These are phyloP conservation scores for Candida adriatica DNA, from an alignment of 805 yeast species.

Conservation along the genomic window DNA sequence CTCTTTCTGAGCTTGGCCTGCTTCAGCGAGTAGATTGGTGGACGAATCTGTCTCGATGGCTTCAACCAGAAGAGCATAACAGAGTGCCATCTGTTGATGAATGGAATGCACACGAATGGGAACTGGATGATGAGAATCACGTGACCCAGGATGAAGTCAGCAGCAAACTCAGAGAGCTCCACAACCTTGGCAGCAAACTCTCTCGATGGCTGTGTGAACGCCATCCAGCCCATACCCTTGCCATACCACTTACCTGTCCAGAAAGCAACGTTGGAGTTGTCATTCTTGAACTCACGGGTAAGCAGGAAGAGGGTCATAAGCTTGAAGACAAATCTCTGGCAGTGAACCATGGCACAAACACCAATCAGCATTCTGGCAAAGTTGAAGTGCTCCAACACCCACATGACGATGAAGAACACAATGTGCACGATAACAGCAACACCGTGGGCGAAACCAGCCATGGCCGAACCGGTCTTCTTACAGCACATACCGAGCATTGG, in stretches of 20 bases:
- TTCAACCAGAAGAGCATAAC: constrained; percentile 98
- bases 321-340: constrained; percentile 86
- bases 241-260: constrained; percentile 99
- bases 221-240: constrained; percentile 86
- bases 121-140: constrained; percentile 78
- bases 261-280: constrained; percentile 94
- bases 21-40: constrained; percentile 94
- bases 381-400: constrained; percentile 93
- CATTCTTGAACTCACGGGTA: constrained; percentile 95
- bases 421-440: constrained; percentile 84
- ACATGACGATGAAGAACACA: constrained; percentile 87
- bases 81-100: constrained; percentile 95
- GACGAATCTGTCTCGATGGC: constrained; percentile 94
- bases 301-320: constrained; percentile 68
- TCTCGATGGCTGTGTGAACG: constrained; percentile 92
- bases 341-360: constrained; percentile 71
- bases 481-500: constrained; percentile 93
- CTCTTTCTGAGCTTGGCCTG: constrained; percentile 95
- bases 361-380: constrained; percentile 87
- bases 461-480: constrained; percentile 92
- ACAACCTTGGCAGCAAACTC: constrained; percentile 91
- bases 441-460: constrained; percentile 95
- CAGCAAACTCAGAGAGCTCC: constrained; percentile 93
- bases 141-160: constrained; percentile 94
- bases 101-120: constrained; percentile 81